Evolutionary conservation across 2,329 filamentous ascomycete species (phyloP), one percentile per base, ranked within the genome.

Genomic region (Chaetomium sp.): DNA sequence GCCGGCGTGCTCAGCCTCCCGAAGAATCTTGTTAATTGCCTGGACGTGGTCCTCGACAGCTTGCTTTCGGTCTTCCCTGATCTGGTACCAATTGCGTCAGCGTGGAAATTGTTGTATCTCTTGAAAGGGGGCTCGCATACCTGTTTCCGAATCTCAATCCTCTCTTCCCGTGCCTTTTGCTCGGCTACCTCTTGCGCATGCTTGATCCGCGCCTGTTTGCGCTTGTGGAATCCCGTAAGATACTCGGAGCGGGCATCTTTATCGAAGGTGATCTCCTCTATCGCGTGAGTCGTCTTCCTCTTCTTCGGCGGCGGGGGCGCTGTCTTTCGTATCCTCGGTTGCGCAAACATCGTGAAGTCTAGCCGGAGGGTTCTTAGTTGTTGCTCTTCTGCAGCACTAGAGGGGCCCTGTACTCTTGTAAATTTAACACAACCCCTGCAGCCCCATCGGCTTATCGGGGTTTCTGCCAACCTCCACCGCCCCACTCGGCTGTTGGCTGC

Each of bases 151-250:
- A 90, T 81, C 64, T 85, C 81, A 64, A 93, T 84, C 74, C 85
- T 91, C 75, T 97, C 93, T 73, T 93, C 86, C 57, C 89, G 87
- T 56, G 89, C 92, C 74, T 85, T 88, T 77, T 92, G 90, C 54
- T 86, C 88, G 3, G 92, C 91, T 71, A 90, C 83, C 70, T 95
- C 92, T 74, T 95, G 90, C 1, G 94, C 94, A 77, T 89, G 83
- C 80, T 96, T 96, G 70, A 89, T 87, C 45, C 95, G 86, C 76
- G 92, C 90, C 60, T 91, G 80, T 78, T 97, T 98, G 77, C 95
- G 90, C 83, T 98, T 99, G 81, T 94, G 93, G 79, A 99, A 99
- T 2, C 95, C 95, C 0, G 93, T 97, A 64, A 99, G 83, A 75
- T 91, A 99, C 74, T 98, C 93, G 69, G 90, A 81, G 69, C 95